phyloP scores from a whole-genome alignment of 148 eudicot species.

The Nepenthes mirabilis region DNA sequence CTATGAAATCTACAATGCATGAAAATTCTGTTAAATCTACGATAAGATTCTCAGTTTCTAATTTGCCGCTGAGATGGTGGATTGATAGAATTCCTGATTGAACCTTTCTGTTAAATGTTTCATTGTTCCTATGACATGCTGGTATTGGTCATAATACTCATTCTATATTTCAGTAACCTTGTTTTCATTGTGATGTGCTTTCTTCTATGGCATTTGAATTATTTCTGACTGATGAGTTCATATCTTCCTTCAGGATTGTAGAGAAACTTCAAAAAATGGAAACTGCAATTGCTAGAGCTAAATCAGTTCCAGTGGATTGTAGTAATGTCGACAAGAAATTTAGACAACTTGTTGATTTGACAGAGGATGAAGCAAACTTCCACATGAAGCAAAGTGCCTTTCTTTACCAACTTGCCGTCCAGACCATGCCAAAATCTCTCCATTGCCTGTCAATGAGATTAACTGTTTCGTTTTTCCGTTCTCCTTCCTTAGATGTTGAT shows the following conservation, averaged over 20 bases:
- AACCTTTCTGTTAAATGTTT: no score
- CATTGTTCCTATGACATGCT: no score
- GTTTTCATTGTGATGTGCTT: no score
- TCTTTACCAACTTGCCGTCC: conserved; percentile 87
- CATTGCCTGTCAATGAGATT: conserved; percentile 91
- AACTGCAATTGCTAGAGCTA: conserved; percentile 56
- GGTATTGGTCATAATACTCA: no score
- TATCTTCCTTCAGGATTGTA: conserved; percentile 36
- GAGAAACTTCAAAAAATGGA: conserved; percentile 67
- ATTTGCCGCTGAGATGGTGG: no score
- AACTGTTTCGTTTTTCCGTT: conserved; percentile 73
- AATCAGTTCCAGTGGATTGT: conserved; percentile 55
- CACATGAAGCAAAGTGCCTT: conserved; percentile 96
- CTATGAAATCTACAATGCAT: no score
- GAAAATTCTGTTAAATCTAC: no score
- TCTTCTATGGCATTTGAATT: no score
- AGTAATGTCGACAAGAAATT: conserved; percentile 93
- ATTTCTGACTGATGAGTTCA: no score
- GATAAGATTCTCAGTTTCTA: no score
- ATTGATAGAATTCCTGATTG: no score
- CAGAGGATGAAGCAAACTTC: conserved; percentile 92
- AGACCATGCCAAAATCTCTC: conserved; percentile 89
- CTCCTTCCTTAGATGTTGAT: conserved; percentile 35
- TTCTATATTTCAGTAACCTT: no score
- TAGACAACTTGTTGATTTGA: conserved; percentile 87